Conservation (phyloP, 2,329 filamentous ascomycete genomes). For the Neofusicoccum kwambonambiense region DNA sequence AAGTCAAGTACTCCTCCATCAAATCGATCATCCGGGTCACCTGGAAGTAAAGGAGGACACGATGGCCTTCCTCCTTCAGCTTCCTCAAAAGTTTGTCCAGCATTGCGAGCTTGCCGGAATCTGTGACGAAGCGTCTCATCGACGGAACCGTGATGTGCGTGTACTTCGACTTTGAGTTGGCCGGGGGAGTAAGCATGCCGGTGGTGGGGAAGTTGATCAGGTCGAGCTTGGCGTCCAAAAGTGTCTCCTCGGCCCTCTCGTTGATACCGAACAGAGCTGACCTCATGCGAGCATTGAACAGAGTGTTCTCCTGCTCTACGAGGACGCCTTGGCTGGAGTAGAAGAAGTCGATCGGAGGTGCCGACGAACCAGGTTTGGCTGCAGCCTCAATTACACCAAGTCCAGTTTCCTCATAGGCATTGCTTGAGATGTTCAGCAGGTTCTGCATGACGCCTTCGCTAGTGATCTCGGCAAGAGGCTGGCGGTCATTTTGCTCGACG, state of each 20-base stretch:
- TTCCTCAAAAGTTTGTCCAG: constrained; percentile 83
- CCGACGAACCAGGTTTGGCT: constrained; percentile 72
- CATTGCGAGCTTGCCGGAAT: constrained; percentile 92
- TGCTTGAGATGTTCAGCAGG: constrained; percentile 75
- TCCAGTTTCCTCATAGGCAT: constrained; percentile 66
- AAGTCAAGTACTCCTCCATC: constrained; percentile 98
- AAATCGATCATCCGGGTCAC: constrained; percentile 99
- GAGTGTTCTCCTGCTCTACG: constrained; percentile 65
- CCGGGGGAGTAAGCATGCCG: constrained; percentile 71
- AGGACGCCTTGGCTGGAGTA: constrained; percentile 66
- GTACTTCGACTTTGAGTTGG: constrained; percentile 78
- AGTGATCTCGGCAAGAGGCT: constrained; percentile 67
- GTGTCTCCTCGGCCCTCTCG: constrained; percentile 65
- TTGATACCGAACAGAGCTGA: constrained; percentile 69
- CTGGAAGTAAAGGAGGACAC: constrained; percentile 97
- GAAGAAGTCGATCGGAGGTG: constrained; percentile 79
- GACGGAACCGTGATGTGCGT: constrained; percentile 91
- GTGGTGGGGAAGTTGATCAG: constrained; percentile 61
- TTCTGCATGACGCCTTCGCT: constrained; percentile 69
- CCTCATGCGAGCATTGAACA: constrained; percentile 79
- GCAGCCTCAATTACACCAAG: constrained; percentile 79
- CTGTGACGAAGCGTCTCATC: constrained; percentile 96
- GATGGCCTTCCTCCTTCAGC: constrained; percentile 88
- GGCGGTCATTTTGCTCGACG: constrained; percentile 64
- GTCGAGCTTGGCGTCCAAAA: constrained; percentile 72